Conservation (phyloP, 306 rosid genomes). For the Echinosophora koreensis region DNA sequence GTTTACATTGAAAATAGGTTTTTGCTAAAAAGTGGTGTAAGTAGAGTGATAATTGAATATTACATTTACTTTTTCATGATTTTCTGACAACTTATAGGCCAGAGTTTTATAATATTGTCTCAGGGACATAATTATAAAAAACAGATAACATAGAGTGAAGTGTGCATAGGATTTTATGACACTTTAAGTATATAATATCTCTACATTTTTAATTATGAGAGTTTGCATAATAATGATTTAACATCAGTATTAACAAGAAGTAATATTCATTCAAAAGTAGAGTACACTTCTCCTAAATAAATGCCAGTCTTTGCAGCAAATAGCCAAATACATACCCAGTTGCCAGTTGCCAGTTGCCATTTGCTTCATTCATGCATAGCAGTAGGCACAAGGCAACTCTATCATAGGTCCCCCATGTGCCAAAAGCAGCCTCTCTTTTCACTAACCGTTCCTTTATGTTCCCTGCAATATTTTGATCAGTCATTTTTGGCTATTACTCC, state of each 20-base stretch:
- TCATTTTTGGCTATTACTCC: slow-evolving; percentile 40
- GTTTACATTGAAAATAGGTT: not conserved
- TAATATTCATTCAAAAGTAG: not conserved
- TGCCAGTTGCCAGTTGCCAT: slow-evolving; percentile 39
- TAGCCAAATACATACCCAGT: slow-evolving; percentile 42
- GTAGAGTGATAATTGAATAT: not conserved
- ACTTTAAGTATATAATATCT: not conserved
- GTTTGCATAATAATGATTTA: not conserved
- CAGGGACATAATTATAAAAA: not conserved
- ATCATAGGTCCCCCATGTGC: slow-evolving; percentile 54
- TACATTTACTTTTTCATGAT: slow-evolving; percentile 11
- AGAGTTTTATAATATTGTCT: slow-evolving; percentile 1
- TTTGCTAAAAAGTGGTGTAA: not conserved
- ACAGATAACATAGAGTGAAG: not conserved
- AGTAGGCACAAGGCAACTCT: slow-evolving; percentile 42
- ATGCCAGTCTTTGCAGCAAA: slow-evolving; percentile 50
- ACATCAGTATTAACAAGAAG: not conserved
- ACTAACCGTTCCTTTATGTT: slow-evolving; percentile 39
- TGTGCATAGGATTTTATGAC: not conserved
- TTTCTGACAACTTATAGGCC: not conserved
- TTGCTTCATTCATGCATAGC: slow-evolving; percentile 22
- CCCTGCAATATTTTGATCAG: not conserved
- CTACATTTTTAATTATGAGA: not conserved
- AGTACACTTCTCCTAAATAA: slow-evolving; percentile 10
- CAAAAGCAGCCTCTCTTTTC: slow-evolving; percentile 47